Evolutionary conservation across 176 grass and related monocot species (phyloP).

Genomic region (Saccharum spontaneum): DNA sequence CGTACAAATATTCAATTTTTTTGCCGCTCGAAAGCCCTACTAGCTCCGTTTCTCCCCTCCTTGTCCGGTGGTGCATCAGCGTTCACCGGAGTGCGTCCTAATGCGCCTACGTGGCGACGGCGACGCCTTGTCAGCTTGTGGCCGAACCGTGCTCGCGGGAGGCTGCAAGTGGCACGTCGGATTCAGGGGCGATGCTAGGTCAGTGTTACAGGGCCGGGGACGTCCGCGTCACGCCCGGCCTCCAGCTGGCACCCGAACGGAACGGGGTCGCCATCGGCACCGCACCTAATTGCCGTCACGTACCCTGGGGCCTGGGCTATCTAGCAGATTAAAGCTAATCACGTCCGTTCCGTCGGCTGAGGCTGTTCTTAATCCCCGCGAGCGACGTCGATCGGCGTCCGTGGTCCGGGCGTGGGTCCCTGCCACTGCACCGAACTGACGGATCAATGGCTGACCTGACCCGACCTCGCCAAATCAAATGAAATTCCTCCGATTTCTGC

Average conservation of each 20-base stretch:
- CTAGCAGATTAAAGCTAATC: background rate
- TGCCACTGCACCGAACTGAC: background rate
- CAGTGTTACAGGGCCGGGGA: constrained; percentile 31
- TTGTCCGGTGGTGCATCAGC: background rate
- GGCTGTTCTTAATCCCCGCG: constrained; percentile 8
- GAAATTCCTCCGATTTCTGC: background rate
- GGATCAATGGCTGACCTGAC: constrained; percentile 5
- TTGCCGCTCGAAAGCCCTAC: no score
- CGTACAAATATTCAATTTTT: no score
- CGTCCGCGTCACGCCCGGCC: background rate
- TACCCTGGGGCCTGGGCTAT: background rate
- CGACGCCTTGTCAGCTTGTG: constrained; percentile 36
- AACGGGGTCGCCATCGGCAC: constrained; percentile 29
- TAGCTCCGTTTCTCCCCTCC: no score
- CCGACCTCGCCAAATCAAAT: background rate
- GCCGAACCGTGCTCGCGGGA: background rate
- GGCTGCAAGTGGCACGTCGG: constrained; percentile 55
- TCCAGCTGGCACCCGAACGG: background rate
- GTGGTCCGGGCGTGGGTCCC: background rate
- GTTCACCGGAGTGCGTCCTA: background rate
- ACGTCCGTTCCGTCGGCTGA: background rate
- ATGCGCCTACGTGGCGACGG: constrained; percentile 32
- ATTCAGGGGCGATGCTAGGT: constrained; percentile 56
- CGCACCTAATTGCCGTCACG: background rate
- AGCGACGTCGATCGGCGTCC: background rate